phyloP scores from a whole-genome alignment of 352 stramenopile genomes.

The Blastocystis hominis region DNA sequence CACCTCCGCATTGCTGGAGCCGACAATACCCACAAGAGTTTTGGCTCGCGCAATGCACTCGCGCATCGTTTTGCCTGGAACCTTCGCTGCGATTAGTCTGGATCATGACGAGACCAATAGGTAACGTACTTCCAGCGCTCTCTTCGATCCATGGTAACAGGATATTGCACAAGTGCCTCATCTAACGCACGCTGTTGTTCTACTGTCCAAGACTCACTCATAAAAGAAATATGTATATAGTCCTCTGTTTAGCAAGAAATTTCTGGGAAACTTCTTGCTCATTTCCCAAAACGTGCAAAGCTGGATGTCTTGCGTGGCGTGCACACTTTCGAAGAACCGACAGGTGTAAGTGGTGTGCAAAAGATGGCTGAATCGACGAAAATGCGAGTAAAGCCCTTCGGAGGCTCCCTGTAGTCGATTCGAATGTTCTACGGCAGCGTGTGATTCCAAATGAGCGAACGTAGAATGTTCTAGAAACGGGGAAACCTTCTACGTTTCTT shows the following conservation, averaged over 20 bases:
- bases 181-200: conserved; percentile 23
- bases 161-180: neutral
- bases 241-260: neutral
- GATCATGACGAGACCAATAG: neutral
- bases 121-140: conserved; percentile 38
- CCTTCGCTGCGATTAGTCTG: conserved; percentile 20
- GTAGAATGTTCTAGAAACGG: conserved; percentile 53
- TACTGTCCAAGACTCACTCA: conserved; percentile 23
- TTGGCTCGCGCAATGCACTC: conserved; percentile 43
- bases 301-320: neutral
- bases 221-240: neutral
- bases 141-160: conserved; percentile 2
- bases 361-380: no score
- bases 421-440: no score
- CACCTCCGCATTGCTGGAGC: neutral
- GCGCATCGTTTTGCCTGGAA: conserved; percentile 42
- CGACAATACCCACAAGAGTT: neutral
- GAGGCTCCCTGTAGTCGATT: no score
- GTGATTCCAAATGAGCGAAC: neutral
- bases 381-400: neutral
- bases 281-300: neutral
- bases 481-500: conserved; percentile 42
- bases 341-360: neutral
- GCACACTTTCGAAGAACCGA: no score
- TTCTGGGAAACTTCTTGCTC: conserved; percentile 18